Conservation (phyloP, 2,329 filamentous ascomycete genomes). For the Cercospora sesami region DNA sequence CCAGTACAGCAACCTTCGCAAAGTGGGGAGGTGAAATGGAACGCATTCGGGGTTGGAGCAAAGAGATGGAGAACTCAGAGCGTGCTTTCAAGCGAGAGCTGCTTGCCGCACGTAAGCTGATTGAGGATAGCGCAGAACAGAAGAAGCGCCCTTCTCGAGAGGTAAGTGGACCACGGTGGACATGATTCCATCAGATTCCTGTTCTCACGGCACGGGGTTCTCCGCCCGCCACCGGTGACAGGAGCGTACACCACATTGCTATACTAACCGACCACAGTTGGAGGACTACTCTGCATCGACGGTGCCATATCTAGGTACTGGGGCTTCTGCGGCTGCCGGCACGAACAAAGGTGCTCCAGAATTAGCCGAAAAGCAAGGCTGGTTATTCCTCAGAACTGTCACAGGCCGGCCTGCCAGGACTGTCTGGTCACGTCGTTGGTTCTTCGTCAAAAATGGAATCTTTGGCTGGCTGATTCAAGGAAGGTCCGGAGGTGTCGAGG, state of each 20-base stretch:
- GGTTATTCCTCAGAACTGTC: constrained; percentile 80
- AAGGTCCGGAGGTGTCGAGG: constrained; percentile 79
- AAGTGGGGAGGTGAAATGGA: constrained; percentile 81
- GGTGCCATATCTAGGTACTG: constrained; percentile 77
- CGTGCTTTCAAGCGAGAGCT: constrained; percentile 79
- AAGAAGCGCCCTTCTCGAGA: constrained; percentile 80
- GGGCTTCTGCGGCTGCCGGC: constrained; percentile 58
- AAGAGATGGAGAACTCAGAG: constrained; percentile 91
- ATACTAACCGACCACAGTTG: constrained; percentile 45
- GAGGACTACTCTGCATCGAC: constrained; percentile 91
- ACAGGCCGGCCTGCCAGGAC: constrained; percentile 86
- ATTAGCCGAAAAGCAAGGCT: constrained; percentile 82
- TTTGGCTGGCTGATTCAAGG: constrained; percentile 93
- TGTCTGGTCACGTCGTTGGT: constrained; percentile 90
- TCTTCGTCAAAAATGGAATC: constrained; percentile 91
- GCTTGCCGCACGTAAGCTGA: constrained; percentile 72
- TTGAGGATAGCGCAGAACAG: constrained; percentile 74
- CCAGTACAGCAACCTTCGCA: constrained; percentile 60
- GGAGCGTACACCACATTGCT: neutral
- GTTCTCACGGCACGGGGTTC: neutral
- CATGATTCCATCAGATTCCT: neutral
- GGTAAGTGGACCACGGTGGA: neutral
- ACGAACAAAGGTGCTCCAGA: constrained; percentile 53
- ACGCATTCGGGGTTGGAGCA: constrained; percentile 85
- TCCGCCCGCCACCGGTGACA: neutral